These are phyloP conservation scores for Geotrichum bryndzae DNA, from an alignment of 1,139 yeast genomes.

Conservation along the genomic window DNA sequence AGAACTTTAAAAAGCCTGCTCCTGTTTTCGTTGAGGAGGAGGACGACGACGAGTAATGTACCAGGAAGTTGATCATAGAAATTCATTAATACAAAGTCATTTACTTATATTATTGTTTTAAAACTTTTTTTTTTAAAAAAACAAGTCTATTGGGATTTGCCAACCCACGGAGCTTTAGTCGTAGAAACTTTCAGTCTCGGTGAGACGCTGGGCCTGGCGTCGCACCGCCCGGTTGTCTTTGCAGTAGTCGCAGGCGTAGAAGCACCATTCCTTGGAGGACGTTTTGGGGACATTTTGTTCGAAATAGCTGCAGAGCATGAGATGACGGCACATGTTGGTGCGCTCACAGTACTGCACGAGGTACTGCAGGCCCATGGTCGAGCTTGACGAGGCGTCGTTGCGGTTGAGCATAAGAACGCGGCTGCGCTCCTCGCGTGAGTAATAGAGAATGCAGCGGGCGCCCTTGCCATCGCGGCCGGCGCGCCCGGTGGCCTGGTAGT, in stretches of 20 bases:
- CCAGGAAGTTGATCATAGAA: not conserved
- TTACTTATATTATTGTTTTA: not conserved
- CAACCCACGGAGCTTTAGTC: not conserved
- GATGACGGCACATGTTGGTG: constrained; percentile 71
- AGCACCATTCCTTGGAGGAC: constrained; percentile 26
- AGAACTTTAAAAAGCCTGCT: constrained; percentile 49
- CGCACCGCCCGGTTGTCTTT: constrained; percentile 21
- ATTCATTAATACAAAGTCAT: not conserved
- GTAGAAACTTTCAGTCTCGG: constrained; percentile 4
- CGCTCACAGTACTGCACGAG: constrained; percentile 77
- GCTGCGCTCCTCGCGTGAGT: constrained; percentile 47
- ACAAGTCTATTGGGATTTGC: not conserved
- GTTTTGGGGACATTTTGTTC: constrained; percentile 44
- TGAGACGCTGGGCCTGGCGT: constrained; percentile 9
- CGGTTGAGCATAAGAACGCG: constrained; percentile 32
- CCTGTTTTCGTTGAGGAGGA: constrained; percentile 18
- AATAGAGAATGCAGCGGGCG: constrained; percentile 75
- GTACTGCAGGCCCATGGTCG: constrained; percentile 1
- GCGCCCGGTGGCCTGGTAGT: constrained; percentile 90
- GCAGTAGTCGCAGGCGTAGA: constrained; percentile 34
- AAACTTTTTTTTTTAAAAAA: not conserved
- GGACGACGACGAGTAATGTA: constrained; percentile 18
- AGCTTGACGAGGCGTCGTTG: not conserved
- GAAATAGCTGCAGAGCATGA: constrained; percentile 72
- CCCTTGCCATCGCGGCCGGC: constrained; percentile 88